Evolutionary conservation across 1,284 basidiomycete genomes (phyloP).

Genomic region (Moesziomyces antarcticus): DNA sequence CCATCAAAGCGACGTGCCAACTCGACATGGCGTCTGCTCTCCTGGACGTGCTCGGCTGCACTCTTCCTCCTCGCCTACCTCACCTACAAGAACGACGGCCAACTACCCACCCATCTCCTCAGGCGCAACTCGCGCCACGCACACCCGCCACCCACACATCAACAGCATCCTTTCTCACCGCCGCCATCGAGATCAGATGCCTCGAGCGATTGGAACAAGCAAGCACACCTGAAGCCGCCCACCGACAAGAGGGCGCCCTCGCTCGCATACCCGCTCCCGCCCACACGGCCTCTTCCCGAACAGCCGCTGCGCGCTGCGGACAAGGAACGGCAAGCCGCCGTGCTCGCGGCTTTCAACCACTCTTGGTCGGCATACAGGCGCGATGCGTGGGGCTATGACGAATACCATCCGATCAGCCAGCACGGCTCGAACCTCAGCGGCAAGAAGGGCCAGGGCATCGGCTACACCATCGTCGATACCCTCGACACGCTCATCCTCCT

Average conservation of each 20-base stretch:
- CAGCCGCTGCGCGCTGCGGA: constrained; percentile 49
- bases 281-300: constrained; percentile 41
- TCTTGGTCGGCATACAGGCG: constrained; percentile 63
- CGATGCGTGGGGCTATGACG: constrained; percentile 66
- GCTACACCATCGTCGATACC: constrained; percentile 68
- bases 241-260: constrained; percentile 18
- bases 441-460: constrained; percentile 48
- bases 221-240: background rate
- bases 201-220: constrained; percentile 3
- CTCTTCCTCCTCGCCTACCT: constrained; percentile 30
- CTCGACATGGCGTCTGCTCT: constrained; percentile 15
- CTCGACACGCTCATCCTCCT: constrained; percentile 86
- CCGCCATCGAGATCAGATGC: background rate
- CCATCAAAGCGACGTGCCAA: background rate
- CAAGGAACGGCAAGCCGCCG: constrained; percentile 37
- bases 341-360: constrained; percentile 58
- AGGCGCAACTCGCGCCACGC: background rate
- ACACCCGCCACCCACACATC: background rate
- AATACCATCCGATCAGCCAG: constrained; percentile 63
- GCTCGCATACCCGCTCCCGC: constrained; percentile 43
- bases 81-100: constrained; percentile 28
- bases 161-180: constrained; percentile 8
- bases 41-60: constrained; percentile 25
- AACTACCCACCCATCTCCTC: constrained; percentile 17
- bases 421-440: constrained; percentile 58